These are phyloP conservation scores for Volutella citrinella DNA, from an alignment of 2,329 filamentous ascomycete species.

Conservation along the genomic window DNA sequence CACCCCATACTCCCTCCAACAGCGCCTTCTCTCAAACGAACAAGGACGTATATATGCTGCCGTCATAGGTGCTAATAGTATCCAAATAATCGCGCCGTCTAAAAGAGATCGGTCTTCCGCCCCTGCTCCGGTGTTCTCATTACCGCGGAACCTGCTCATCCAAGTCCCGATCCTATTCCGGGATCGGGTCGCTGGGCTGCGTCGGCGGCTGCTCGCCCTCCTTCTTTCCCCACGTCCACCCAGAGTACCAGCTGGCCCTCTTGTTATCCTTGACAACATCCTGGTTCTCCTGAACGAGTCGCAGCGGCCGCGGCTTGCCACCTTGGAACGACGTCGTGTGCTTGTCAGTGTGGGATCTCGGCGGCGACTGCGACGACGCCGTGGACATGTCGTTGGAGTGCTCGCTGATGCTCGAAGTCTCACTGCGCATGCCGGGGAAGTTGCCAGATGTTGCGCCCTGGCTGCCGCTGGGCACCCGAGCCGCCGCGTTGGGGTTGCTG, in stretches of 20 bases:
- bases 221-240: constrained; percentile 50
- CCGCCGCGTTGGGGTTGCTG: constrained; percentile 49
- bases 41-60: constrained; percentile 24
- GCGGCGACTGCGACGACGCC: constrained; percentile 51
- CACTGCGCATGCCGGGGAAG: constrained; percentile 69
- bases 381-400: constrained; percentile 58
- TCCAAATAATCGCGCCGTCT: constrained; percentile 2
- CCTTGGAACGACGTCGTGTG: constrained; percentile 54
- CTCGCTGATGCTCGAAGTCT: constrained; percentile 63
- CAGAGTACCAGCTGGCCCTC: constrained; percentile 61
- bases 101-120: constrained; percentile 14
- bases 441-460: constrained; percentile 51
- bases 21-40: no score
- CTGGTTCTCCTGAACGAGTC: constrained; percentile 78
- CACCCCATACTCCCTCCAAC: constrained; percentile 7
- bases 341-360: constrained; percentile 50
- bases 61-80: constrained; percentile 7
- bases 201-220: constrained; percentile 43
- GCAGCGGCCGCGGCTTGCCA: constrained; percentile 77
- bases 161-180: constrained; percentile 28
- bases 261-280: constrained; percentile 53
- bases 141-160: no score
- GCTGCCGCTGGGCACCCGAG: constrained; percentile 51
- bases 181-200: constrained; percentile 28
- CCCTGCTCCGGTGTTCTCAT: constrained; percentile 4